A percentile compares a stretch with the other conserved stretches of the same genome.
These are phyloP conservation scores for Paulownia fortunei DNA, from an alignment of 257 asterid genomes.

Conservation along the genomic window DNA sequence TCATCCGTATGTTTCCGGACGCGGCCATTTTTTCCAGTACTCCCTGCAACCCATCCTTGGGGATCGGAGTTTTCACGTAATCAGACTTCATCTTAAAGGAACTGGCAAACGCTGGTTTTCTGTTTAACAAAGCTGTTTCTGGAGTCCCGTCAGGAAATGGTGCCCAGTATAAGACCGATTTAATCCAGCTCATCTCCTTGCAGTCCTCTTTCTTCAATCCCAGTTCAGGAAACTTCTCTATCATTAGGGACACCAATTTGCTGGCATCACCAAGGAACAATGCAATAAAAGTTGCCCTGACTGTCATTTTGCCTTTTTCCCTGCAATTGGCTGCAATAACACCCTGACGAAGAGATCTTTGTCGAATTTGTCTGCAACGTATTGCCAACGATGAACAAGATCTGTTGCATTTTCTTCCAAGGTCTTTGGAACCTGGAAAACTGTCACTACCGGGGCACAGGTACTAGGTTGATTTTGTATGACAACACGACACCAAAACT, in stretches of 20 bases:
- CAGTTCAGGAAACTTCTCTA: constrained; percentile 35
- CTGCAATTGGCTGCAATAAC: not conserved
- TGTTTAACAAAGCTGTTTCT: constrained; percentile 8
- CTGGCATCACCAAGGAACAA: constrained; percentile 44
- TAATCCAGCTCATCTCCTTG: constrained; percentile 41
- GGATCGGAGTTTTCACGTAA: constrained; percentile 40
- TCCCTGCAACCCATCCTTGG: not conserved
- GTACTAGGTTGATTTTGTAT: constrained; percentile 35
- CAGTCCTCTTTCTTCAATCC: constrained; percentile 39
- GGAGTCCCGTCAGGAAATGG: not conserved
- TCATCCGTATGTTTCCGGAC: not conserved
- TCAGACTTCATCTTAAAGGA: constrained; percentile 42
- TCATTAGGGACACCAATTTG: constrained; percentile 5
- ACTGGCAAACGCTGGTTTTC: not conserved
- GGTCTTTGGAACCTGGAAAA: constrained; percentile 21
- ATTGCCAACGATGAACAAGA: constrained; percentile 41
- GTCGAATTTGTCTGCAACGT: constrained; percentile 11
- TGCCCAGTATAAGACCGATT: constrained; percentile 28
- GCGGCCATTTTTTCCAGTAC: not conserved
- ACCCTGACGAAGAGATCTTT: constrained; percentile 23
- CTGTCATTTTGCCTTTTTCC: not conserved
- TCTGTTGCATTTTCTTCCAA: constrained; percentile 26
- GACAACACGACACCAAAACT: constrained; percentile 40
- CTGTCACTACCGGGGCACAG: constrained; percentile 32
- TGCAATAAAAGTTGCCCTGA: constrained; percentile 29